Conservation (phyloP, 305 asterid genomes). For the Fraxinus nigra region DNA sequence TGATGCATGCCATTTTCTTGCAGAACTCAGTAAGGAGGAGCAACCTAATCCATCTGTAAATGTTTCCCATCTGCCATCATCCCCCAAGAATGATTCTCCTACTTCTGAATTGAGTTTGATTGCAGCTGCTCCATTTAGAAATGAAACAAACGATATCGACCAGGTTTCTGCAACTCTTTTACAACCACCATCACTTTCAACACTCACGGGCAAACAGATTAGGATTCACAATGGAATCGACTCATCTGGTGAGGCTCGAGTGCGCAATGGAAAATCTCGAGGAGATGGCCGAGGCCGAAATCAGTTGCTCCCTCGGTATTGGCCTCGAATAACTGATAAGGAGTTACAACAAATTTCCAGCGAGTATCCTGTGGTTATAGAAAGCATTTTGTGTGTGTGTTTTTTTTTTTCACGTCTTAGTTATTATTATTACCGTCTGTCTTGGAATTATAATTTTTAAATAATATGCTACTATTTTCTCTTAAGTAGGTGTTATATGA, state of each 20-base stretch:
- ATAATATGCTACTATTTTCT: constrained; percentile 13
- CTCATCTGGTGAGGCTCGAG: constrained; percentile 42
- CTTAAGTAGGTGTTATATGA: constrained; percentile 5
- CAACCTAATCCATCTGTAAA: constrained; percentile 37
- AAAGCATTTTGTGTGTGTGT: constrained; percentile 8
- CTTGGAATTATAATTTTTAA: neutral
- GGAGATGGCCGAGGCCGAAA: constrained; percentile 56
- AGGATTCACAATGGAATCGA: constrained; percentile 40
- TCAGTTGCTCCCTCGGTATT: constrained; percentile 67
- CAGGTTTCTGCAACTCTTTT: constrained; percentile 35
- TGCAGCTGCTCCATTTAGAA: constrained; percentile 41
- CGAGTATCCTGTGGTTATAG: constrained; percentile 64
- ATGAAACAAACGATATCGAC: constrained; percentile 39
- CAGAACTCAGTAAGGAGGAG: constrained; percentile 58
- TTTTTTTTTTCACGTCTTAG: constrained; percentile 13
- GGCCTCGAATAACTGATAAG: constrained; percentile 59
- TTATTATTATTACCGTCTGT: constrained; percentile 18
- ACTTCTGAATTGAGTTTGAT: constrained; percentile 39
- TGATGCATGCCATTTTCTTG: constrained; percentile 19
- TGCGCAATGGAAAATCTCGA: constrained; percentile 46
- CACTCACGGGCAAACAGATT: constrained; percentile 41
- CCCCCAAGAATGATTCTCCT: constrained; percentile 40
- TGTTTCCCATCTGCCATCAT: constrained; percentile 34
- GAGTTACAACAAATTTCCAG: constrained; percentile 67
- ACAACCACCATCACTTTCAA: constrained; percentile 29